phyloP scores from a whole-genome alignment of 257 asterid genomes.

The Verbascum thapsus region DNA sequence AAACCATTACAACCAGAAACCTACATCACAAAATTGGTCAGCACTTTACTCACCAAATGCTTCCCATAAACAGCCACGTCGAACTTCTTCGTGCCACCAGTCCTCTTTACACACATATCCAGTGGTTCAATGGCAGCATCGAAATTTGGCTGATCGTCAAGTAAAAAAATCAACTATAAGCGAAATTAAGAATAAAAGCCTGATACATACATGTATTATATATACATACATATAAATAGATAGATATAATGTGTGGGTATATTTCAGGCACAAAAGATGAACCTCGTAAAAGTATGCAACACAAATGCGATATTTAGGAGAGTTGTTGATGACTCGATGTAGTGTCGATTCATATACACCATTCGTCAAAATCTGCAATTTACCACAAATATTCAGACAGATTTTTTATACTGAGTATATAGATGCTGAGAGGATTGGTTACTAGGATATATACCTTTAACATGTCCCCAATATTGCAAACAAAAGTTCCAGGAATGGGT shows the following conservation, averaged over 20 bases:
- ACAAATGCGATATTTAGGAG: conserved; percentile 67
- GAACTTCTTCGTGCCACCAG: conserved; percentile 63
- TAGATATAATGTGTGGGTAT: neutral
- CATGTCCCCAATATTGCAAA: conserved; percentile 95
- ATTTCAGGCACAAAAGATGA: neutral
- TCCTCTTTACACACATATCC: conserved; percentile 56
- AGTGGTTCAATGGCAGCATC: conserved; percentile 78
- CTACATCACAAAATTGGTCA: conserved; percentile 55
- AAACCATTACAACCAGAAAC: neutral
- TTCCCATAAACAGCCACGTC: conserved; percentile 81
- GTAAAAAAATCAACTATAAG: conserved; percentile 2
- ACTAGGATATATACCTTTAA: conserved; percentile 52
- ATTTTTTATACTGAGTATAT: neutral
- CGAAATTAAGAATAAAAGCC: neutral
- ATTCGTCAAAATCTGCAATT: conserved; percentile 65
- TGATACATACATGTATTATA: neutral
- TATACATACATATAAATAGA: too few species aligned
- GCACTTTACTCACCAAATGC: conserved; percentile 83
- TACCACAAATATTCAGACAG: neutral
- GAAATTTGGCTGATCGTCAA: conserved; percentile 61
- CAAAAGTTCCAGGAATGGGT: conserved; percentile 81
- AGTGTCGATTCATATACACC: conserved; percentile 84
- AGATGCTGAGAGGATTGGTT: neutral
- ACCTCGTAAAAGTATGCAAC: conserved; percentile 95
- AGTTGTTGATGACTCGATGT: conserved; percentile 74